A percentile compares a stretch with the other conserved stretches of the same genome.
phyloP scores from a whole-genome alignment of 305 asterid genomes.

The Fraxinus paxiana region DNA sequence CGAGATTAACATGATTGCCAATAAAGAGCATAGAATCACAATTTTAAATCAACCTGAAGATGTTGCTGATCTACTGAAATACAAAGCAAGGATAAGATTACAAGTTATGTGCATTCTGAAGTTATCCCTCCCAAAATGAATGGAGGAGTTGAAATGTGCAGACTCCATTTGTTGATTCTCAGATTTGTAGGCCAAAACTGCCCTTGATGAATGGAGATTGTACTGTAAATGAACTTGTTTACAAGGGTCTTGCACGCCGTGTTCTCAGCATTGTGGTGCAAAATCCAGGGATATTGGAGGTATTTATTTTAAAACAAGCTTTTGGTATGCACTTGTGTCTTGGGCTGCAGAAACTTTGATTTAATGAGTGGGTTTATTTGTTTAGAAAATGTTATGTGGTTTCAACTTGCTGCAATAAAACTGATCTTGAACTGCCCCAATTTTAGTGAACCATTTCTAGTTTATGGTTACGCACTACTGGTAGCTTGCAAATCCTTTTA shows the following conservation, averaged over 20 bases:
- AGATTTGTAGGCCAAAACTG: conserved; percentile 51
- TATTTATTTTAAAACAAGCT: conserved; percentile 25
- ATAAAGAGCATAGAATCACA: conserved; percentile 67
- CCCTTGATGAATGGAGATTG: conserved; percentile 96
- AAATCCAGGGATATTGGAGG: conserved; percentile 91
- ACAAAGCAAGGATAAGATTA: conserved; percentile 27
- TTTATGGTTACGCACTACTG: background rate
- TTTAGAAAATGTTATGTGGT: background rate
- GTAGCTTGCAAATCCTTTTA: conserved; percentile 7
- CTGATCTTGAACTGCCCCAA: background rate
- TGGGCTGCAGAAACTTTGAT: background rate
- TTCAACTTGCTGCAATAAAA: conserved; percentile 1
- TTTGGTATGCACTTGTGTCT: conserved; percentile 8
- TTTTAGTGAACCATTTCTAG: background rate
- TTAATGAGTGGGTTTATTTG: background rate
- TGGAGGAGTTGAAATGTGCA: conserved; percentile 23
- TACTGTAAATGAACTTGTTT: conserved; percentile 63
- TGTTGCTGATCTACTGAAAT: conserved; percentile 37
- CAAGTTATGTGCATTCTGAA: conserved; percentile 32
- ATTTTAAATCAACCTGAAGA: conserved; percentile 70
- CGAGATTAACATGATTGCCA: conserved; percentile 30
- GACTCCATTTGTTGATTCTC: conserved; percentile 35
- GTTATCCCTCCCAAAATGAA: conserved; percentile 30
- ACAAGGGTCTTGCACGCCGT: conserved; percentile 77
- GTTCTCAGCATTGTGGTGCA: conserved; percentile 81